Percentiles rank a stretch among this genome's conserved stretches.
Conservation (phyloP, 768 basidiomycete genomes). For the Lactarius psammicola region DNA sequence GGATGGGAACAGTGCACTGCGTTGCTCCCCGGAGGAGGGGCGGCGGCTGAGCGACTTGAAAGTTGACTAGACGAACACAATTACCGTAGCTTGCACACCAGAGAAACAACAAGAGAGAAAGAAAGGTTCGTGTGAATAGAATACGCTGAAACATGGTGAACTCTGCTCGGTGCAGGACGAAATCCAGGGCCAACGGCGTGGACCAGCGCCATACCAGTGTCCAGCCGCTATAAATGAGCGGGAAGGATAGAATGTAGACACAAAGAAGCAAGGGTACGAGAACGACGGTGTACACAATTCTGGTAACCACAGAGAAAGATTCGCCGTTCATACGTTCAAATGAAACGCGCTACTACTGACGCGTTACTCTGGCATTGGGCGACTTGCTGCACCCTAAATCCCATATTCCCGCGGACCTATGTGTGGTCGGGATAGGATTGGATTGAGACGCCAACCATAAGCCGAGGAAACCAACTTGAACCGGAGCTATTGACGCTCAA, state of each 20-base stretch:
- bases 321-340: too few relatives aligned
- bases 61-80: constrained; percentile 46
- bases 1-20: constrained; percentile 61
- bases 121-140: not conserved
- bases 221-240: not conserved
- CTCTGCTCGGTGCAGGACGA: not conserved
- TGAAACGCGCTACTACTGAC: too few relatives aligned
- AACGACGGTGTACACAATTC: too few relatives aligned
- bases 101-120: constrained; percentile 17
- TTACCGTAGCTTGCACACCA: constrained; percentile 19
- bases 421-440: not conserved
- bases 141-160: not conserved
- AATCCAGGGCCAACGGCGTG: not conserved
- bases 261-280: too few relatives aligned
- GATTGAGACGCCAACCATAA: not conserved
- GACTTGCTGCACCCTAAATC: too few relatives aligned
- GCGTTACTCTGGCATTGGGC: too few relatives aligned
- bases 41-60: constrained; percentile 74
- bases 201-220: not conserved
- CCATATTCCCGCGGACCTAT: too few relatives aligned
- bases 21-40: constrained; percentile 57
- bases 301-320: not conserved
- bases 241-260: too few relatives aligned
- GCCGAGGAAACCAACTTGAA: too few relatives aligned
- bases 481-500: too few relatives aligned